These are phyloP conservation scores for Hydrangea macrophylla DNA, from an alignment of 148 eudicot species.

Conservation along the genomic window DNA sequence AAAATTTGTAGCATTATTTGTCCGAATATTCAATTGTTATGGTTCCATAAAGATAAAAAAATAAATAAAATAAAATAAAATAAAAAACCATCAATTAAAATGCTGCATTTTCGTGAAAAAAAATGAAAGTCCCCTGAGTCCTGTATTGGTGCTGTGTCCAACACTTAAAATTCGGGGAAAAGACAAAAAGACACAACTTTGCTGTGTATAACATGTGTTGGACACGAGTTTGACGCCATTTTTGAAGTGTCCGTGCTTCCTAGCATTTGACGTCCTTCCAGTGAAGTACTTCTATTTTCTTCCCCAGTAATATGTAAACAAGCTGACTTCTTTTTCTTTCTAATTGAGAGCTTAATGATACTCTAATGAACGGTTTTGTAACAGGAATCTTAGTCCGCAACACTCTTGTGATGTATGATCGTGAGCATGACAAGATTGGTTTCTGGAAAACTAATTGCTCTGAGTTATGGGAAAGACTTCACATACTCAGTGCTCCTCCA, in stretches of 20 bases:
- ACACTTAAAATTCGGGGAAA: too few species aligned
- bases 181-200: too few species aligned
- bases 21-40: too few species aligned
- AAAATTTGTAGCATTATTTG: too few species aligned
- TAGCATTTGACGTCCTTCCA: not conserved
- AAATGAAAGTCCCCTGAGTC: too few species aligned
- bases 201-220: not conserved
- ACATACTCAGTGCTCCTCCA: slow-evolving; percentile 40
- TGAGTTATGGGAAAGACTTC: slow-evolving; percentile 73
- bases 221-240: not conserved
- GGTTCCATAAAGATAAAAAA: too few species aligned
- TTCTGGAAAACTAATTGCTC: slow-evolving; percentile 99
- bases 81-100: too few species aligned
- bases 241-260: too few species aligned
- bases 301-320: not conserved
- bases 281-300: not conserved
- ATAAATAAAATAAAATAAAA: too few species aligned
- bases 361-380: not conserved
- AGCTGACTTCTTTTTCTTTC: not conserved
- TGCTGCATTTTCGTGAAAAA: too few species aligned
- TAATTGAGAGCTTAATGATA: too few species aligned
- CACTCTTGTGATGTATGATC: slow-evolving; percentile 92
- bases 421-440: slow-evolving; percentile 75
- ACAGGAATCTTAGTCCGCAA: slow-evolving; percentile 86
- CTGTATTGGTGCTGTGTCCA: too few species aligned